Percentiles rank a stretch among this genome's conserved stretches.
Evolutionary conservation across 345 rosid genomes (phyloP).

Genomic region (Brassica cretica): DNA sequence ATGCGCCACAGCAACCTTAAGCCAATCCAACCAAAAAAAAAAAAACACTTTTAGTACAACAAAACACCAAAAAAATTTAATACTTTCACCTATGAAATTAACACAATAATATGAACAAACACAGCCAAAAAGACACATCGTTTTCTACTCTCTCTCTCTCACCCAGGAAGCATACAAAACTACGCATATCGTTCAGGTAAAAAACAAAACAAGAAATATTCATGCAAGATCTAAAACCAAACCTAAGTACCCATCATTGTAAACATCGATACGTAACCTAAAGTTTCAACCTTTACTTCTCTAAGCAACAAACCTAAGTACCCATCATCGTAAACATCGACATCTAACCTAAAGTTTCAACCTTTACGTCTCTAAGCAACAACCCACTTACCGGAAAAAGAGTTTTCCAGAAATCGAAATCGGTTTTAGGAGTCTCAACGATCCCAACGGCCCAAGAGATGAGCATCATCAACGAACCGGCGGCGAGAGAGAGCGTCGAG

Average conservation of each 20-base stretch:
- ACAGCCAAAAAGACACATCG: conserved; percentile 37
- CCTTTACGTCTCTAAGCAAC: conserved; percentile 26
- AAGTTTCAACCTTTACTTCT: conserved; percentile 13
- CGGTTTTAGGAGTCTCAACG: conserved; percentile 89
- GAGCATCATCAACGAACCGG: conserved; percentile 95
- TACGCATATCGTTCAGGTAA: conserved; percentile 31
- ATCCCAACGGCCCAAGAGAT: conserved; percentile 86
- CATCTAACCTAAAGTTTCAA: conserved; percentile 19
- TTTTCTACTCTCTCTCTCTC: conserved; percentile 31
- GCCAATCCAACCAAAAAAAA: conserved; percentile 10
- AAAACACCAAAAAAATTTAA: background rate
- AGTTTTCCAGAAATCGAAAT: conserved; percentile 89
- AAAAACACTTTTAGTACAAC: conserved; percentile 20
- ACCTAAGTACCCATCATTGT: conserved; percentile 24
- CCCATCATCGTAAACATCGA: conserved; percentile 37
- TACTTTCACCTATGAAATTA: conserved; percentile 1
- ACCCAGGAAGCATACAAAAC: conserved; percentile 55
- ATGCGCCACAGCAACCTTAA: conserved; percentile 96
- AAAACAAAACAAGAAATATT: conserved; percentile 36
- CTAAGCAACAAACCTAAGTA: conserved; percentile 37
- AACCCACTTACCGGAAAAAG: conserved; percentile 82
- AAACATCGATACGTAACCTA: conserved; percentile 33
- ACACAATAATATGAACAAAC: background rate
- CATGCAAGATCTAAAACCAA: conserved; percentile 28
- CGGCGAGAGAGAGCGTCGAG: conserved; percentile 88